A percentile compares a stretch with the other conserved stretches of the same genome.
These are phyloP conservation scores for Pleomassaria siparia DNA, from an alignment of 2,329 filamentous ascomycete genomes.

Conservation along the genomic window DNA sequence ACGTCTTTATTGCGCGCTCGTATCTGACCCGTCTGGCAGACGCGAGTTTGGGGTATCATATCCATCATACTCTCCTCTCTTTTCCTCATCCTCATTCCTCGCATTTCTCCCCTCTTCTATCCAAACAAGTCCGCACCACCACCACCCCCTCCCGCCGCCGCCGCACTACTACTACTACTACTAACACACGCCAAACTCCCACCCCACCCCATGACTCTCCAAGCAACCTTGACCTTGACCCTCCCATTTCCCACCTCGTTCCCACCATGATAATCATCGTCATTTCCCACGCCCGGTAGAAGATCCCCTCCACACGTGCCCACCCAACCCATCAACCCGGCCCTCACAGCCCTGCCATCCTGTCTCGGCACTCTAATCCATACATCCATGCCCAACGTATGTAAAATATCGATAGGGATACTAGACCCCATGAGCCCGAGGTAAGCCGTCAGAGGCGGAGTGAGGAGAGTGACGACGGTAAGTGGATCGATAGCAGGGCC, in stretches of 20 bases:
- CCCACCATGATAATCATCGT: too few species aligned
- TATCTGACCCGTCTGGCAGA: too few species aligned
- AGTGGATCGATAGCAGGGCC: constrained; percentile 66
- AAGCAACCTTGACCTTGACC: constrained; percentile 24
- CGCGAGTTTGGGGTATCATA: too few species aligned
- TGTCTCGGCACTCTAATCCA: constrained; percentile 29
- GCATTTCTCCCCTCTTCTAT: too few species aligned
- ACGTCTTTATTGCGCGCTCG: too few species aligned
- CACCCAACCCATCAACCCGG: constrained; percentile 28
- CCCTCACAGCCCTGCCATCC: constrained; percentile 27
- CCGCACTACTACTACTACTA: too few species aligned
- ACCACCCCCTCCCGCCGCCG: background rate
- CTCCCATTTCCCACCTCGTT: too few species aligned
- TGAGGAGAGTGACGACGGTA: constrained; percentile 64
- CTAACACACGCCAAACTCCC: constrained; percentile 20
- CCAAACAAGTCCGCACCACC: background rate
- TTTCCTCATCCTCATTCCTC: too few species aligned
- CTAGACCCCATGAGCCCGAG: constrained; percentile 68
- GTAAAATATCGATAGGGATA: constrained; percentile 71
- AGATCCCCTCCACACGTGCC: constrained; percentile 24
- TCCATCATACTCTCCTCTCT: too few species aligned
- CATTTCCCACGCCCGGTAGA: constrained; percentile 17
- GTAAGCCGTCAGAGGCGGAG: constrained; percentile 65
- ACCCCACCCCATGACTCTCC: constrained; percentile 26
- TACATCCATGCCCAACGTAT: constrained; percentile 32